Percentiles rank a stretch among this genome's conserved stretches.
Conservation (phyloP, 2,329 filamentous ascomycete species). For the Penicillium rolfsii region DNA sequence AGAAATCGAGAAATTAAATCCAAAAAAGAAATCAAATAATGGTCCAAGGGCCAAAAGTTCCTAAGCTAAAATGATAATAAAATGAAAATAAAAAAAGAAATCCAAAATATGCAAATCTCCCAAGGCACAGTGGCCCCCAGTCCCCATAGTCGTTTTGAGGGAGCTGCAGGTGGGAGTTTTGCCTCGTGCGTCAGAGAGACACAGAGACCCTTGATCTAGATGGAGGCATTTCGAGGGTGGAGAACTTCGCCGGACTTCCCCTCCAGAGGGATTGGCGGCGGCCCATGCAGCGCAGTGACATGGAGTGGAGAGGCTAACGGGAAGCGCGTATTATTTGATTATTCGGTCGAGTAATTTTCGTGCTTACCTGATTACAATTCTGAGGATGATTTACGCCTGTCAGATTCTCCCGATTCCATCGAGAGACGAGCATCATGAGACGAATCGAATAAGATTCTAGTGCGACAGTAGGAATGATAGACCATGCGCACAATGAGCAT, state of each 20-base stretch:
- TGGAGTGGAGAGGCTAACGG: constrained; percentile 29
- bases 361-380: neutral
- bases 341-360: neutral
- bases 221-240: constrained; percentile 34
- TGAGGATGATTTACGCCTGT: neutral
- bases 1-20: constrained; percentile 26
- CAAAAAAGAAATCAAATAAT: constrained; percentile 18
- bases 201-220: constrained; percentile 47
- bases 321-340: constrained; percentile 3
- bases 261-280: constrained; percentile 38
- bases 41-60: neutral
- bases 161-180: constrained; percentile 48
- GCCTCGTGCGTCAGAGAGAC: constrained; percentile 44
- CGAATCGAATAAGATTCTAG: no score
- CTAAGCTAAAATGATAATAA: constrained; percentile 17
- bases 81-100: constrained; percentile 10
- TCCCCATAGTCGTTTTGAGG: constrained; percentile 45
- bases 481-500: neutral
- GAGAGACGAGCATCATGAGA: no score
- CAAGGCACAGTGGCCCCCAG: constrained; percentile 21
- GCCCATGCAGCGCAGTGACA: constrained; percentile 41
- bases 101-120: constrained; percentile 6
- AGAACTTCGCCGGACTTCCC: no score
- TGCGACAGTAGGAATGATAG: no score
- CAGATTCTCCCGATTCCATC: neutral